Base-by-base conservation (phyloP, 2,329 filamentous ascomycete species). In the Paradendryphiella salina region DNA sequence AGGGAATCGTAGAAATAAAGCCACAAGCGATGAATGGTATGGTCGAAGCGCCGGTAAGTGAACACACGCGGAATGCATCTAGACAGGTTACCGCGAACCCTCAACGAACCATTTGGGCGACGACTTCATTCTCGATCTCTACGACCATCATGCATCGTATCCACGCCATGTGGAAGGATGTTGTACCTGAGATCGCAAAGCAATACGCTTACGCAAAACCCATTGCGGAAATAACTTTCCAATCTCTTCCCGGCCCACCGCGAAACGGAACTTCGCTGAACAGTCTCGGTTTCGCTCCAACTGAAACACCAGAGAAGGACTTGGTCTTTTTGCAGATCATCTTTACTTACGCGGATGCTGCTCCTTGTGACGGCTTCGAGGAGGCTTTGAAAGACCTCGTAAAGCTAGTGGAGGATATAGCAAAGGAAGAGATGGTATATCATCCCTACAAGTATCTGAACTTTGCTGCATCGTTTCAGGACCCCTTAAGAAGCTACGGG, bases 391-490 rank as follows among this genome's bases (percentile, higher is more conserved):
- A 60, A 15, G 54, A 62, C 4, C 48, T 63, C 31, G 36, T 64
- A n/a, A 52, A 58, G 38, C 20, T 56, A 11, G 46, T 67, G 5
- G 56, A 66, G 8, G 53, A 56, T 0, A 32, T 61, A 1, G 57
- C 64, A 1, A 54, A 58, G 31, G 46, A 54, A 10, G 58, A 64
- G 37, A 61, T 55, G 2, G 51, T 65, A 1, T 40, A 54, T 17
- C 54, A 57, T 29, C 48, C 23, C 0, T 57, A 42, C 36, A 54
- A 55, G 37, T 70, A 72, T 39, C 42, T 70, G 26, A 74, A 72
- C 50, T 75, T 73, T 48, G 72, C 73, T 7, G 69, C 62, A 2
- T 45, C 47, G 10, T 73, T 65, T 52, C 73, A 76, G 52, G 63
- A 72, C 38, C 70, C 71, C 5, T 31, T 63, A 6, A 42, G 9